Evolutionary conservation across 2,329 filamentous ascomycete genomes (phyloP), one percentile per base, ranked within the genome.

Genomic region (Neodidymelliopsis sp.): DNA sequence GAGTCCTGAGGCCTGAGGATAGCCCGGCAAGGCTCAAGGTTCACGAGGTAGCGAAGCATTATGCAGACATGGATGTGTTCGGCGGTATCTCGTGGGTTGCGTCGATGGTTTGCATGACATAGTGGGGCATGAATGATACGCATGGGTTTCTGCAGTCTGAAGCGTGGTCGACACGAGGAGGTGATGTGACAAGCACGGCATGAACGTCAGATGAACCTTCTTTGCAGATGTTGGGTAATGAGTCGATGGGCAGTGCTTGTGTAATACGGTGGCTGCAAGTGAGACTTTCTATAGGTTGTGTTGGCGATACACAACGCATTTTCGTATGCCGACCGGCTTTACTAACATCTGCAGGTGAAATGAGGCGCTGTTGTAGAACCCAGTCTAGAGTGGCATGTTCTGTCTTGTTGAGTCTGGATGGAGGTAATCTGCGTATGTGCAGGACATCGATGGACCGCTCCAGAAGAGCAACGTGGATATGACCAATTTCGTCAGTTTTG

Each of bases 1-100:
- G 29, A 31, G 29, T 22, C 10, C 25, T 34, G 40, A 30, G 10
- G 30, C 29, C 36, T 35, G n/a, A 40, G 35, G 35, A 44, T n/a
- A 24, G 16, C 44, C 37, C 15, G 30, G 25, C 6, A 9, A 10
- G 23, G 19, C 34, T 35, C 24, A 22, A 30, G 25, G 41, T 31
- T 16, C 47, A 37, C 22, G 30, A 45, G 33, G 23, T 19, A 34
- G 27, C 12, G 25, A 30, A 18, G n/a, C 22, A 34, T 52, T 22
- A 52, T 47, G 49, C 49, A 23, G 22, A 36, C 41, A 47, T 37
- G 49, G 49, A 42, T 52, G 36, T 44, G 35, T 30, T 33, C 15
- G 29, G 36, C n/a, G 47, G 25, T 19, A 22, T n/a, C 19, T 22
- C 29, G 24, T 29, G 29, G 31, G 23, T 11, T 36, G 40, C 19